These are phyloP conservation scores for Leccinum obscurum DNA, from an alignment of 768 basidiomycete genomes.

Conservation along the genomic window DNA sequence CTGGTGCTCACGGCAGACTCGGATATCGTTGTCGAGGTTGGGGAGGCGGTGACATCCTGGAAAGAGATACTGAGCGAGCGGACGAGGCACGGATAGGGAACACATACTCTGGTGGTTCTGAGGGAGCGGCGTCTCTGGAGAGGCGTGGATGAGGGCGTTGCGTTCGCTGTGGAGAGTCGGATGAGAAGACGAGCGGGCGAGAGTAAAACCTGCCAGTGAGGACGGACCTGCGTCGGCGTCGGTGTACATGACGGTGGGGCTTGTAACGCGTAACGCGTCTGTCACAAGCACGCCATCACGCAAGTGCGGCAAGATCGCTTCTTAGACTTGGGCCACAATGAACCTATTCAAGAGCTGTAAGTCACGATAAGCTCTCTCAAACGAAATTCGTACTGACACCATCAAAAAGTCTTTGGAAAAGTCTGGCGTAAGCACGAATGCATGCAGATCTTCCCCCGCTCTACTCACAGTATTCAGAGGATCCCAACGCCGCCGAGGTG, in stretches of 20 bases:
- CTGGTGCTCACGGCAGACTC: constrained; percentile 26
- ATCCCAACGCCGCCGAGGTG: constrained; percentile 92
- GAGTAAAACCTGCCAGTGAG: not conserved
- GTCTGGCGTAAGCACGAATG: constrained; percentile 81
- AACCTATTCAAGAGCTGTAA: constrained; percentile 82
- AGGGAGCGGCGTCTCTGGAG: constrained; percentile 12
- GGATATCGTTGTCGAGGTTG: constrained; percentile 35
- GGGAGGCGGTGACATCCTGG: constrained; percentile 22
- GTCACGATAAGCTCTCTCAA: constrained; percentile 32
- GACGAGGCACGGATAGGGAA: not conserved
- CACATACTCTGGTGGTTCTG: constrained; percentile 18
- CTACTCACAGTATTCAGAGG: constrained; percentile 55
- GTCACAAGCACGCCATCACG: constrained; percentile 21
- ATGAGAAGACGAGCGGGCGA: not conserved
- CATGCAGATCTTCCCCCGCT: constrained; percentile 15
- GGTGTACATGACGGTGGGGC: constrained; percentile 12
- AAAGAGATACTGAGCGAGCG: not conserved
- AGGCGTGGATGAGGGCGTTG: constrained; percentile 13
- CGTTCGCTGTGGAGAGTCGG: constrained; percentile 7
- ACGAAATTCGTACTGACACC: constrained; percentile 22
- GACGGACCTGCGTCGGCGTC: constrained; percentile 9
- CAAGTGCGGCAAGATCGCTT: constrained; percentile 11
- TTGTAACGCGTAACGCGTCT: constrained; percentile 31
- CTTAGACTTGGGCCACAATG: constrained; percentile 47
- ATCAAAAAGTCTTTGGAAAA: constrained; percentile 72